Percentiles rank a stretch among this genome's conserved stretches.
Conservation (phyloP, 176 grass and related monocot genomes). For the Triticum dicoccoides region DNA sequence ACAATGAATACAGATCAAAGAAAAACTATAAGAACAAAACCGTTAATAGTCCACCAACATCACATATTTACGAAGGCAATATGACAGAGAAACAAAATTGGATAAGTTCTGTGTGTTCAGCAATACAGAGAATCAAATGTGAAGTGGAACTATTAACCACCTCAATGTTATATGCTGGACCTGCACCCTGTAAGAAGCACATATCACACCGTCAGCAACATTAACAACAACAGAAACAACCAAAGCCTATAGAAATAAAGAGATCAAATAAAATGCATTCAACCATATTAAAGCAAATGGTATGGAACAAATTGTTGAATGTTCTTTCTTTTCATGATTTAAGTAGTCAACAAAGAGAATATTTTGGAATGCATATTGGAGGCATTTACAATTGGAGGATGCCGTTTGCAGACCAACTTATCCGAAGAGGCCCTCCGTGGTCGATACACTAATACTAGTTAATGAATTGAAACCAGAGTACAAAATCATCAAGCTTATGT, state of each 20-base stretch:
- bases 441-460: neutral
- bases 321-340: neutral
- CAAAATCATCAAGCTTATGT: constrained; percentile 2
- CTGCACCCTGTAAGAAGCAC: constrained; percentile 26
- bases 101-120: neutral
- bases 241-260: neutral
- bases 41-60: neutral
- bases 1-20: neutral
- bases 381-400: constrained; percentile 4
- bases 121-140: neutral
- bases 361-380: neutral
- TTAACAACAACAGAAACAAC: neutral
- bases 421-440: neutral
- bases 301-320: neutral
- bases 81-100: neutral
- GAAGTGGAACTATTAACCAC: constrained; percentile 16
- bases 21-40: constrained; percentile 17
- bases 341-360: neutral
- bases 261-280: neutral
- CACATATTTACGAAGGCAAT: constrained; percentile 8
- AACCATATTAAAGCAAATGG: neutral
- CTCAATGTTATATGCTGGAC: constrained; percentile 30
- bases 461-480: neutral
- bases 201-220: constrained; percentile 9
- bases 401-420: neutral